Evolutionary conservation across 192 early-diverging fungal species (phyloP).

Genomic region (Coemansia reversa): DNA sequence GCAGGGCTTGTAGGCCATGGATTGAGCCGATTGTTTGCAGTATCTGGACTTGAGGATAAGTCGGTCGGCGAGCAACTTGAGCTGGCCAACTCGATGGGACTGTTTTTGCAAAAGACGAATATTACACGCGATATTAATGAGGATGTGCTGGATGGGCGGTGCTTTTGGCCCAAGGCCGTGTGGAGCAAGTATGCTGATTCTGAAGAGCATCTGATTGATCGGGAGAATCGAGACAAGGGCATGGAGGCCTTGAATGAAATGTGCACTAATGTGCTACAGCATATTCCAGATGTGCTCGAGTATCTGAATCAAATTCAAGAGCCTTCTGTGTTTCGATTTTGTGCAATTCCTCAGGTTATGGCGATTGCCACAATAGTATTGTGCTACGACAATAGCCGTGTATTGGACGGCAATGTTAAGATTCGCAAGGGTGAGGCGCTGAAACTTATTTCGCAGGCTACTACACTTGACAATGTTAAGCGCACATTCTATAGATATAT

Average conservation of each 20-base stretch:
- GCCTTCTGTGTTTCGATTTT: conserved; percentile 85
- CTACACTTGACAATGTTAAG: conserved; percentile 59
- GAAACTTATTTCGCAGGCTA: conserved; percentile 63
- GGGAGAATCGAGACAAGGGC: conserved; percentile 66
- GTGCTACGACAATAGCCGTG: conserved; percentile 81
- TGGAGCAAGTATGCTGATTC: conserved; percentile 81
- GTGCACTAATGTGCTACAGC: conserved; percentile 79
- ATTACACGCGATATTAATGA: conserved; percentile 95
- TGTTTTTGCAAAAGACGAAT: conserved; percentile 98
- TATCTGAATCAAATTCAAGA: conserved; percentile 80
- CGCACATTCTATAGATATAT: conserved; percentile 66
- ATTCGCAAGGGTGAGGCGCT: conserved; percentile 88
- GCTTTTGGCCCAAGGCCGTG: conserved; percentile 96
- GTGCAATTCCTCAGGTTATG: conserved; percentile 99
- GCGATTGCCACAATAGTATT: conserved; percentile 88
- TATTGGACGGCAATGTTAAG: conserved; percentile 84
- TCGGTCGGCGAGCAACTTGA: conserved; percentile 52
- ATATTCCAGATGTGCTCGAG: conserved; percentile 82
- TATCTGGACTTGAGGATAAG: conserved; percentile 75
- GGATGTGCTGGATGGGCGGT: conserved; percentile 82
- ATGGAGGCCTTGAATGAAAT: conserved; percentile 85
- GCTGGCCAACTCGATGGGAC: conserved; percentile 90
- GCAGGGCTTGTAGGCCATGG: conserved; percentile 95
- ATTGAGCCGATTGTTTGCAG: conserved; percentile 86
- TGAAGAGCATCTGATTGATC: conserved; percentile 70